Percentiles rank a stretch among this genome's conserved stretches.
These are phyloP conservation scores for Lentinula raphanica DNA, from an alignment of 768 basidiomycete species.

Conservation along the genomic window DNA sequence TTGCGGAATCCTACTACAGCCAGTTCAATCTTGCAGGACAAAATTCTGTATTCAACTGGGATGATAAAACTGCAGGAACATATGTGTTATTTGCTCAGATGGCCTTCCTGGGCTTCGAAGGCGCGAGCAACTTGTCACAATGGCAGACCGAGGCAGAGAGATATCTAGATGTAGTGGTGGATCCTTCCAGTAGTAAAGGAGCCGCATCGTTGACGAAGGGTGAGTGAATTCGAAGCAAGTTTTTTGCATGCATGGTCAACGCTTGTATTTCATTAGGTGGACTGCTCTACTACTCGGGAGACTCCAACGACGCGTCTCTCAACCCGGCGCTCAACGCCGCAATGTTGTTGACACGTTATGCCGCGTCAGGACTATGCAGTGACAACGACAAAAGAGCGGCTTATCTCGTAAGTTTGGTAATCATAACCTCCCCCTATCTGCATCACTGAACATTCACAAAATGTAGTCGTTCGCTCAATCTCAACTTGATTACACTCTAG, in stretches of 20 bases:
- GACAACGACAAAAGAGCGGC: slow-evolving; percentile 46
- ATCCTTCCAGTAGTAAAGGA: slow-evolving; percentile 37
- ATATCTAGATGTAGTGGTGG: slow-evolving; percentile 71
- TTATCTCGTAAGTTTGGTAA: slow-evolving; percentile 50
- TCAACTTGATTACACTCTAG: slow-evolving; percentile 80
- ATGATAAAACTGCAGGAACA: slow-evolving; percentile 72
- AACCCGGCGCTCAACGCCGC: slow-evolving; percentile 88
- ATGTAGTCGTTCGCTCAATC: slow-evolving; percentile 67
- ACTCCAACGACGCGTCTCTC: slow-evolving; percentile 73
- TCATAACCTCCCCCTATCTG: slow-evolving; percentile 5
- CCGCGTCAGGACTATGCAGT: slow-evolving; percentile 53
- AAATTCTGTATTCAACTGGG: slow-evolving; percentile 82
- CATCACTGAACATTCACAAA: not conserved
- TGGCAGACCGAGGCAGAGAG: slow-evolving; percentile 71
- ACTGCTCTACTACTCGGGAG: slow-evolving; percentile 74
- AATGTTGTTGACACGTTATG: slow-evolving; percentile 76
- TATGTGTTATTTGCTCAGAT: slow-evolving; percentile 75
- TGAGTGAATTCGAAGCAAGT: slow-evolving; percentile 32
- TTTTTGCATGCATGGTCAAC: not conserved
- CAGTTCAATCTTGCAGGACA: slow-evolving; percentile 49
- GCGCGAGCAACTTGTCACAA: slow-evolving; percentile 51
- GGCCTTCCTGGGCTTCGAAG: slow-evolving; percentile 46
- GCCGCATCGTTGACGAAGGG: slow-evolving; percentile 52
- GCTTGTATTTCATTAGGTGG: slow-evolving; percentile 47
- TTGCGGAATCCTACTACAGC: slow-evolving; percentile 59